Evolutionary conservation across 805 yeast genomes (phyloP).

Genomic region (Candida dendrica): DNA sequence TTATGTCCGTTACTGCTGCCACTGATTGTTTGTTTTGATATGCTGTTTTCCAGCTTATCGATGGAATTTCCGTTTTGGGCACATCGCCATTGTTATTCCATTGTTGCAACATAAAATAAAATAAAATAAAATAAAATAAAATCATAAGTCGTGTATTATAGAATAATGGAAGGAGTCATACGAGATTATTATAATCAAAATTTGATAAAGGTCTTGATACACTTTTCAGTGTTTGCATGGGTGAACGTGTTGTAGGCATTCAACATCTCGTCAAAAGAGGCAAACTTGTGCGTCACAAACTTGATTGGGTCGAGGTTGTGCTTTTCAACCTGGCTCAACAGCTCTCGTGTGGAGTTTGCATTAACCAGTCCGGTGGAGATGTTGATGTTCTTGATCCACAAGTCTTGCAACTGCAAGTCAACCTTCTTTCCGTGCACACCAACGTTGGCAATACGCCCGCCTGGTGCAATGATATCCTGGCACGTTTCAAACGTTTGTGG

Average conservation of each 20-base stretch:
- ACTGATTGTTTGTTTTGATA: not conserved
- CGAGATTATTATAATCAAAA: conserved; percentile 2
- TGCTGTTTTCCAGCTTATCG: not conserved
- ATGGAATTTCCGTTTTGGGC: not conserved
- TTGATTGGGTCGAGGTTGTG: conserved; percentile 34
- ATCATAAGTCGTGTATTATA: not conserved
- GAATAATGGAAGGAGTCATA: not conserved
- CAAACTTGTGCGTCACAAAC: conserved; percentile 55
- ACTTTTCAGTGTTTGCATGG: conserved; percentile 45
- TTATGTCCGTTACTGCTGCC: too few relatives aligned
- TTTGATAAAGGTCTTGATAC: conserved; percentile 38
- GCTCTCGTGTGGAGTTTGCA: conserved; percentile 33
- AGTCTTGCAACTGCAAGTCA: conserved; percentile 33
- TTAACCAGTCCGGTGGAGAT: conserved; percentile 45
- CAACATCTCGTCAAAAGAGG: conserved; percentile 41
- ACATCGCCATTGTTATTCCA: too few relatives aligned
- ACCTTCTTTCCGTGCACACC: conserved; percentile 45
- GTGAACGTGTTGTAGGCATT: conserved; percentile 55
- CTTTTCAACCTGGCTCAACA: conserved; percentile 27
- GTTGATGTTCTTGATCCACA: conserved; percentile 37
- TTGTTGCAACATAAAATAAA: too few relatives aligned
- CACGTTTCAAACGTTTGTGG: conserved; percentile 55
- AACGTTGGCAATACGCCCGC: conserved; percentile 60
- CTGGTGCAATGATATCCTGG: conserved; percentile 45
- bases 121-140: too few relatives aligned